Percentiles rank a stretch among this genome's conserved stretches.
These are phyloP conservation scores for Agrocybe chaxingu DNA, from an alignment of 768 basidiomycete species.

Conservation along the genomic window DNA sequence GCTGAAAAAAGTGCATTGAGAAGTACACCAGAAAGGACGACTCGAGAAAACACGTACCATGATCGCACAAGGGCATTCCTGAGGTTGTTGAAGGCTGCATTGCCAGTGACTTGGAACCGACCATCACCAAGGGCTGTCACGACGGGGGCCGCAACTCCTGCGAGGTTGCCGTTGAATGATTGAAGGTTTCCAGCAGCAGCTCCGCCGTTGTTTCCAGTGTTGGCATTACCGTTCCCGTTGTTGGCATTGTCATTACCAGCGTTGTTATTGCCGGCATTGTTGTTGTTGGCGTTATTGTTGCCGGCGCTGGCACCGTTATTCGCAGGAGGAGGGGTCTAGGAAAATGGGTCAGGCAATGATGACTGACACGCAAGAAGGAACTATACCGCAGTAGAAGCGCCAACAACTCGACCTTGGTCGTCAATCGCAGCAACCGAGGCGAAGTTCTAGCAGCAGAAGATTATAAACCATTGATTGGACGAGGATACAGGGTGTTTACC, in stretches of 20 bases:
- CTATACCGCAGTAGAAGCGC: conserved; percentile 3
- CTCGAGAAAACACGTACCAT: conserved; percentile 28
- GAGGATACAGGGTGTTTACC: conserved; percentile 20
- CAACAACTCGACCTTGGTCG: conserved; percentile 38
- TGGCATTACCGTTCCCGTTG: conserved; percentile 5
- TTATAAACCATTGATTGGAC: neutral
- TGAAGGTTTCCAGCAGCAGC: conserved; percentile 39
- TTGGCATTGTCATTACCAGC: conserved; percentile 8
- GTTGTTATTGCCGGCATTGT: conserved; percentile 2
- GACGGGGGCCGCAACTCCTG: conserved; percentile 43
- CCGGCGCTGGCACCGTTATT: conserved; percentile 3
- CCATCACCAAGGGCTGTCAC: conserved; percentile 38
- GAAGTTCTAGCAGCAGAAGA: conserved; percentile 37
- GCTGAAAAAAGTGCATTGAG: conserved; percentile 19
- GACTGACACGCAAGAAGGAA: neutral
- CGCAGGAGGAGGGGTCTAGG: conserved; percentile 5
- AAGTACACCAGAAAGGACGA: neutral
- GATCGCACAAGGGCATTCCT: conserved; percentile 45
- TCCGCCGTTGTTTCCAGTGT: conserved; percentile 3
- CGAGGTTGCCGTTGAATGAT: conserved; percentile 45
- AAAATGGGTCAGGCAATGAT: neutral
- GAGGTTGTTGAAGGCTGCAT: conserved; percentile 42
- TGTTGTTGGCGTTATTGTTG: conserved; percentile 9
- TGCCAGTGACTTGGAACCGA: conserved; percentile 47
- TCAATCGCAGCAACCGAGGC: conserved; percentile 37